Evolutionary conservation across 2,329 filamentous ascomycete genomes (phyloP), one percentile per base, ranked within the genome.

Genomic region (Hansfordia pulvinata): DNA sequence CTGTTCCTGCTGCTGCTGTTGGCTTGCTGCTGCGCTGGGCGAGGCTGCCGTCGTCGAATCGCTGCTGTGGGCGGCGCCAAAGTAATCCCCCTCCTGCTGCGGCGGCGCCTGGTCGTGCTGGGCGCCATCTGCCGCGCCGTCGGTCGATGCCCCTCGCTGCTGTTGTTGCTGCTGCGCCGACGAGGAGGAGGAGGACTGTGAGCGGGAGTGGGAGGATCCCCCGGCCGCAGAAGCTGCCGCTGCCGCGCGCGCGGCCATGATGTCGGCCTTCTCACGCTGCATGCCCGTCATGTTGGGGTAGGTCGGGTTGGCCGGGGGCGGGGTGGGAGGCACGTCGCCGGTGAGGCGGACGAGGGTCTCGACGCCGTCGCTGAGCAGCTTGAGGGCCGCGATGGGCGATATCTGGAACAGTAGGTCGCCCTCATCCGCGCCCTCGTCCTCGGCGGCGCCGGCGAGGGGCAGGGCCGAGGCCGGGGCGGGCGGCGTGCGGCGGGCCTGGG

Each of bases 291-390:
- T 71, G 44, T 74, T 61, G 13, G 77, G 73, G n/a, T 74, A 66
- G 3, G 64, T 64, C 0, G 70, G 69, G 14, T 63, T 64, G 28
- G 64, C 64, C 2, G 76, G 66, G 5, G 79, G 77, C 29, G 78
- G 81, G n/a, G 77, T 90, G 10, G 78, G 79, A 13, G 81, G 82
- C 9, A 90, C 62, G 43, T 93, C 82, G 44, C 81, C 79, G 2
- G 78, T 82, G 31, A 76, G 61, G 35, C 68, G 66, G 16, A 84
- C 76, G 27, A 90, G 62, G 4, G 71, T 64, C 41, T 85, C 78
- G 33, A 85, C 60, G 31, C 71, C 71, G 20, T 71, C 64, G 38
- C 76, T 76, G n/a, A 96, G 66, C 35, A 93, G 60, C 43, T 77
- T 80, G 43, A 96, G 66, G 5, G 86, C 86, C 3, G 74, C 74